phyloP scores from a whole-genome alignment of 352 stramenopile species.

The Elongisporangium prolatum region DNA sequence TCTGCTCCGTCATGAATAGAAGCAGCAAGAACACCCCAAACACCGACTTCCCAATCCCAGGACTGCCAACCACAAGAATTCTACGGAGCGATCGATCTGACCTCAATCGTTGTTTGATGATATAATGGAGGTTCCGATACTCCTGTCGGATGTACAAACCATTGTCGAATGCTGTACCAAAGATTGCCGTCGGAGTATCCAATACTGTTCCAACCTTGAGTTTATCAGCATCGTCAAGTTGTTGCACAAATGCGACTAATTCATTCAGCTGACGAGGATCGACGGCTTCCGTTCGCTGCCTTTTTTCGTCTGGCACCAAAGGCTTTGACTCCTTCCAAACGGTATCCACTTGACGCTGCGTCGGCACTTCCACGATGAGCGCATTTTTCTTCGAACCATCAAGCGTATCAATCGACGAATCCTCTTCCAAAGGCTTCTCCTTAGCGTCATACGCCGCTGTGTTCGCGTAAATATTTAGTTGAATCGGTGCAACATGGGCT shows the following conservation, averaged over 20 bases:
- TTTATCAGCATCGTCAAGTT: not conserved
- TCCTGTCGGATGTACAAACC: not conserved
- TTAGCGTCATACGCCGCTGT: not conserved
- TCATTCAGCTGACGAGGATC: not conserved
- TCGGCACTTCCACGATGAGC: not conserved
- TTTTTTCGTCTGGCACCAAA: not conserved
- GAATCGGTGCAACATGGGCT: constrained; percentile 1
- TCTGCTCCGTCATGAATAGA: constrained; percentile 12
- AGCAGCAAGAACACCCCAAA: constrained; percentile 5
- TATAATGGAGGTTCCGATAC: not conserved
- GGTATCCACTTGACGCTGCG: not conserved
- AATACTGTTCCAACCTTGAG: not conserved
- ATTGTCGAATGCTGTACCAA: not conserved
- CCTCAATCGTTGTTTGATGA: not conserved
- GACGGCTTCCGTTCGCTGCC: not conserved
- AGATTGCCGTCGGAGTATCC: not conserved
- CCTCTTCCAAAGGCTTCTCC: not conserved
- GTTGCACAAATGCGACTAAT: not conserved
- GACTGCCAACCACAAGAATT: not conserved
- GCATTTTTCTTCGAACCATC: too few species aligned
- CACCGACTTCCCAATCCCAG: constrained; percentile 4
- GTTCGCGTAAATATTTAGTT: constrained; percentile 5
- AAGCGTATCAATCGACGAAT: too few species aligned
- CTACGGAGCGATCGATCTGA: too few species aligned
- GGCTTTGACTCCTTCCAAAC: too few species aligned